Conservation (phyloP, 331 rosid species). For the Saraca asoca region DNA sequence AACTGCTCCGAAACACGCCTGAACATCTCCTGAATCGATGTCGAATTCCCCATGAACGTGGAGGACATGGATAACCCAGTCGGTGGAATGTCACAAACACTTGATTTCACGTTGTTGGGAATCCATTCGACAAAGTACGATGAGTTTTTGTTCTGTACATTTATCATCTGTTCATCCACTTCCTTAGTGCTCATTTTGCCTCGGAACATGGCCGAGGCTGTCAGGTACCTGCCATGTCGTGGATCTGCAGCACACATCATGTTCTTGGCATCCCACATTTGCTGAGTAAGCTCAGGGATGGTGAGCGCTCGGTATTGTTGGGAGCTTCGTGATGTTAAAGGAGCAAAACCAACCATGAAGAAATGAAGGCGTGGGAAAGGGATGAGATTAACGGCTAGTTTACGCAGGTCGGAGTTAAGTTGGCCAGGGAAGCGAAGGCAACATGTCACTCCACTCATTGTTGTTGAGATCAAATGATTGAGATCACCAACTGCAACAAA, state of each 20-base stretch:
- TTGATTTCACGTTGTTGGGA: slow-evolving; percentile 78
- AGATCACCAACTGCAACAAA: slow-evolving; percentile 70
- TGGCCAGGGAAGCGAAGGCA: slow-evolving; percentile 85
- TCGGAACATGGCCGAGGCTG: slow-evolving; percentile 83
- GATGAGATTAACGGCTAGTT: slow-evolving; percentile 79
- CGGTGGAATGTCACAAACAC: slow-evolving; percentile 82
- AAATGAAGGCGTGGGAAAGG: slow-evolving; percentile 85
- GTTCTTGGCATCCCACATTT: slow-evolving; percentile 92
- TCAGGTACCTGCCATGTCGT: slow-evolving; percentile 77
- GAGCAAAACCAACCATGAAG: slow-evolving; percentile 92
- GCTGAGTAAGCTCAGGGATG: slow-evolving; percentile 79
- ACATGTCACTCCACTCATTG: slow-evolving; percentile 85
- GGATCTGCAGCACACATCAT: slow-evolving; percentile 94
- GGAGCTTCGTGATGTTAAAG: slow-evolving; percentile 80
- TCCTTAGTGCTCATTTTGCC: slow-evolving; percentile 90
- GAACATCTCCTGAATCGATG: slow-evolving; percentile 88
- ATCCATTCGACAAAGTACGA: slow-evolving; percentile 87
- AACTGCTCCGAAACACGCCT: slow-evolving; percentile 86
- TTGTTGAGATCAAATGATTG: slow-evolving; percentile 77
- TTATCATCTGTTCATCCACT: slow-evolving; percentile 80
- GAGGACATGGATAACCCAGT: slow-evolving; percentile 71
- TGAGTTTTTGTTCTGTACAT: slow-evolving; percentile 81
- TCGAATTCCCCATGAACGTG: slow-evolving; percentile 73
- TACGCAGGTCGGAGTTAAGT: slow-evolving; percentile 79
- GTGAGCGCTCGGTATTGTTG: slow-evolving; percentile 74